Base-by-base conservation (phyloP, 306 rosid genomes). In the Quillaja saponaria region DNA sequence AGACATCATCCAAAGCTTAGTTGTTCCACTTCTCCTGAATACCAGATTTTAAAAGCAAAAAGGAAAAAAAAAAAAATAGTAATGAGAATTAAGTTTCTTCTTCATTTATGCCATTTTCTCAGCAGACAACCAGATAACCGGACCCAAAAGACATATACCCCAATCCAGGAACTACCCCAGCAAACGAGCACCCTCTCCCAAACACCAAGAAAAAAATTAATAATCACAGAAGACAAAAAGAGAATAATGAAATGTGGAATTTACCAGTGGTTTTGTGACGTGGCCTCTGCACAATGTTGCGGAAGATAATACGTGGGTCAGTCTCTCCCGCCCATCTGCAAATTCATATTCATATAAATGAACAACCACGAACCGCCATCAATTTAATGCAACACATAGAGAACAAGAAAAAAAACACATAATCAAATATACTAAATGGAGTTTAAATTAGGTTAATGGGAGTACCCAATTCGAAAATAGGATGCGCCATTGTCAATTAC, bases 241-340 rank as follows among this genome's bases (percentile, higher is more conserved):
- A 13, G 42, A 6, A 10, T 3, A 39, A 55, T 28, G 58, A 50
- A 40, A 8, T 31, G 39, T 6, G 50, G 14, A 38, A 49, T 10
- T 37, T 74, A 82, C 92, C 97, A 1, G 96, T 92, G 69, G 87
- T 33, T 81, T 92, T 87, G 78, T 86, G 99, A 66, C 99, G 99
- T 25, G 95, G 99, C 69, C 99, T 74, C 83, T 89, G 99, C 55
- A 92, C 99, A 85, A 92, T 92, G 89, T 89, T 92, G 63, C 99
- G 96, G 77, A 92, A 92, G 71, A 87, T 55, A 78, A 92, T 85
- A 57, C 99, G 99, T 38, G 99, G 99, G 19, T 92, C 84, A 53
- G 82, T 44, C 83, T 89, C 99, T 33, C 99, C 96, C 0, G 96
- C 97, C 99, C 99, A 89, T 21, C 99, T 89, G 76, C 60, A 31